Evolutionary conservation across 139 green algal genomes (phyloP), one percentile per base, ranked within the genome.

Genomic region (Chlamydomonas applanata): DNA sequence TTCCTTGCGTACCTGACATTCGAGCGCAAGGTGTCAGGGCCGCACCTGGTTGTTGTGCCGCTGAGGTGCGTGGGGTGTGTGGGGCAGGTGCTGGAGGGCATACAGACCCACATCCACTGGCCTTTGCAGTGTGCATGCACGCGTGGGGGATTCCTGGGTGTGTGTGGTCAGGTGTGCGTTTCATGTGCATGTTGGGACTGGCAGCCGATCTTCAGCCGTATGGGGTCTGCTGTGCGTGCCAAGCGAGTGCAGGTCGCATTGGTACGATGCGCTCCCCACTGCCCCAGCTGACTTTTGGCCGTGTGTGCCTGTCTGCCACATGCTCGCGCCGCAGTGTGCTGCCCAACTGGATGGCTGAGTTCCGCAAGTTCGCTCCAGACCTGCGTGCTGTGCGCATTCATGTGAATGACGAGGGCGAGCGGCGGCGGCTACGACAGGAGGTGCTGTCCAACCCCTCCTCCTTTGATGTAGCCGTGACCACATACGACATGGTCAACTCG

Each of bases 21-120:
- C 74, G 73, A 78, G 32, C 78, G 90, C 57, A 46, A 73, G 24
- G 81, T 95, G 19, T 46, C 66, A n/a, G 94, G 94, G 5, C 93
- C 93, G 22, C 94, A 95, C 78, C 81, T 98, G 59, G 85, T 97
- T 40, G 89, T 98, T 17, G 93, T 97, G 36, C 94, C 94, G 4
- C 86, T 98, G 1, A 49, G 40, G 40, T 49, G 40, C 7, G 40
- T 49, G 40, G 7, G 93, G 84, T 22, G 94, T 91, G 1, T 74
- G 97, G 30, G 80, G 84, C 71, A 96, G 95, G 80, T 97, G 93
- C 92, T 59, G 66, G 14, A 16, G 27, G 17, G 20, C 29, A 27
- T 69, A 11, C 7, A 49, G 40, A 49, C 40, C 7, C 40, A 49
- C n/a, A n/a, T n/a, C n/a, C n/a, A n/a, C n/a, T n/a, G n/a, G n/a